These are phyloP conservation scores for Eudorina sp. DNA, from an alignment of 139 green algal species.

Conservation along the genomic window DNA sequence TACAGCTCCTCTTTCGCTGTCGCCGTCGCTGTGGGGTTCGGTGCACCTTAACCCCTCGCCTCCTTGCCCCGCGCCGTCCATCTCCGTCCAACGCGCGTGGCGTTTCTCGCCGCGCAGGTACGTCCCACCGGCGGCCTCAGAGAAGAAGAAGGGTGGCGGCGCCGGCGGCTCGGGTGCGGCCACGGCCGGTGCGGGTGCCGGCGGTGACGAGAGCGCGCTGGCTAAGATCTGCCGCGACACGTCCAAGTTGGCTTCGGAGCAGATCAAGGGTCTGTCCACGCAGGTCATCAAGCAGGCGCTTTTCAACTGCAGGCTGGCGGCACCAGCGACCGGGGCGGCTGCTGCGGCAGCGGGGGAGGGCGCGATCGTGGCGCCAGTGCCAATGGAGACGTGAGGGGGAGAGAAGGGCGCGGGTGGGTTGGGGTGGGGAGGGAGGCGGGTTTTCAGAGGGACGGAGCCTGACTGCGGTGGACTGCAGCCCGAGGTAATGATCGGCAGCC, in stretches of 20 bases:
- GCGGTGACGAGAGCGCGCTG: constrained; percentile 39
- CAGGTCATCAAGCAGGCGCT: constrained; percentile 80
- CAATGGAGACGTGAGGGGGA: constrained; percentile 39
- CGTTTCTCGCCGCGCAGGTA: too few species aligned
- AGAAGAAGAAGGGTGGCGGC: constrained; percentile 28
- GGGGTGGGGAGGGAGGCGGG: too few species aligned
- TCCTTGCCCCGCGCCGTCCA: too few species aligned
- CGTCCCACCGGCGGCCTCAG: background rate
- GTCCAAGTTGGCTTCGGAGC: constrained; percentile 86
- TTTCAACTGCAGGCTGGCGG: constrained; percentile 66
- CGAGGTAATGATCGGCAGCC: too few species aligned
- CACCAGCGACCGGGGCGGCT: background rate
- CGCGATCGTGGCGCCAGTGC: background rate
- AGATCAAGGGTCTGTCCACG: constrained; percentile 88
- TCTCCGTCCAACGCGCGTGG: too few species aligned
- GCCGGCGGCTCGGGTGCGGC: background rate
- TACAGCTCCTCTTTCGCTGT: too few species aligned
- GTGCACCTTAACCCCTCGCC: too few species aligned
- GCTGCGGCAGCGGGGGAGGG: background rate
- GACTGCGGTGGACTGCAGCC: too few species aligned
- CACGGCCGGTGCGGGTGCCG: background rate
- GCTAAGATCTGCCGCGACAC: constrained; percentile 72
- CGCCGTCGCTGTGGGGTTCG: too few species aligned
- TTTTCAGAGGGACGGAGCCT: background rate
- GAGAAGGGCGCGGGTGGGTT: background rate